phyloP scores from a whole-genome alignment of 2,329 filamentous ascomycete species.

The Diaporthe australafricana region DNA sequence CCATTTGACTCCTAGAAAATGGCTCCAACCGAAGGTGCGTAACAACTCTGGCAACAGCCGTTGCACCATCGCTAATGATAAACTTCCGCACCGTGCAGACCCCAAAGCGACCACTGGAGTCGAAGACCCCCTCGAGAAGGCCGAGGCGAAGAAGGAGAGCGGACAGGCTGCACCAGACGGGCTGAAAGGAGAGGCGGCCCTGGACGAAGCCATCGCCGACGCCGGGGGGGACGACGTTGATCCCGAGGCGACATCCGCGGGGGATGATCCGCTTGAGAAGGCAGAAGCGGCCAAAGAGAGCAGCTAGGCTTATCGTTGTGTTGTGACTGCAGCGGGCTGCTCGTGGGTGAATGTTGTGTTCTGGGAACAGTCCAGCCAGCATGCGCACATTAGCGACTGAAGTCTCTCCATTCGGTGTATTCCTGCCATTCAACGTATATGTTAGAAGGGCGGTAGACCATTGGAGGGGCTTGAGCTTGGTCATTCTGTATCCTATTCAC shows the following conservation, averaged over 20 bases:
- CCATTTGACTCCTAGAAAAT: not conserved
- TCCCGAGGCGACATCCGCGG: slow-evolving; percentile 31
- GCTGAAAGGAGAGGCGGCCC: slow-evolving; percentile 27
- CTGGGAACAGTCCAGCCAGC: too few relatives aligned
- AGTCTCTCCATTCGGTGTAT: too few relatives aligned
- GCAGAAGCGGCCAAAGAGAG: slow-evolving; percentile 31
- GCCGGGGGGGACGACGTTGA: slow-evolving; percentile 18
- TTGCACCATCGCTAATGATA: not conserved
- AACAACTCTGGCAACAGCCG: too few relatives aligned
- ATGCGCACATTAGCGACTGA: too few relatives aligned
- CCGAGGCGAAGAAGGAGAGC: slow-evolving; percentile 33
- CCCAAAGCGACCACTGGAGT: slow-evolving; percentile 22
- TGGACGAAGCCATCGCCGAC: slow-evolving; percentile 33
- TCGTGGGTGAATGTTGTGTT: too few relatives aligned
- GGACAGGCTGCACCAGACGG: slow-evolving; percentile 23
- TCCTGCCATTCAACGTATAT: too few relatives aligned
- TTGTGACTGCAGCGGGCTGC: not conserved
- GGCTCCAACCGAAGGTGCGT: slow-evolving; percentile 19
- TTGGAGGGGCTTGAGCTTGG: too few relatives aligned
- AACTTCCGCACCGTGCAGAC: not conserved
- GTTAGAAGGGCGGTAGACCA: too few relatives aligned
- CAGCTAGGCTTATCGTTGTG: not conserved
- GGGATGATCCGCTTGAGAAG: slow-evolving; percentile 32
- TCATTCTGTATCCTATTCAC: too few relatives aligned
- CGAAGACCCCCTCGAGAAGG: slow-evolving; percentile 33